A percentile compares a stretch with the other conserved stretches of the same genome.
phyloP scores from a whole-genome alignment of 352 stramenopile genomes.

The Pythium phragmitis region DNA sequence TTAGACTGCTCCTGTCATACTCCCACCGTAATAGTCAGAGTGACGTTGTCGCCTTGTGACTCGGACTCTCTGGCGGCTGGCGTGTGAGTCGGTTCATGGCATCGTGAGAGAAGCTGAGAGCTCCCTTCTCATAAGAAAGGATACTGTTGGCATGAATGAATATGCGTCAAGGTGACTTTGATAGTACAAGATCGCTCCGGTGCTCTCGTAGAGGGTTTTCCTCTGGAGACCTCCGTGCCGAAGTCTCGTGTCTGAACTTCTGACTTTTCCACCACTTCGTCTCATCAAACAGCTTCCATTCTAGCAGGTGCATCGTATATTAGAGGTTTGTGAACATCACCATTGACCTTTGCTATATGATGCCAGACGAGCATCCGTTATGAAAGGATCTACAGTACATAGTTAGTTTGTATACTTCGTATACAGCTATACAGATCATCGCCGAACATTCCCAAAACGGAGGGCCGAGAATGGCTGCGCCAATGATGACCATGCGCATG shows the following conservation, averaged over 20 bases:
- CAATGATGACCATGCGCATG: slow-evolving; percentile 10
- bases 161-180: not conserved
- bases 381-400: not conserved
- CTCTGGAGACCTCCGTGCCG: no score
- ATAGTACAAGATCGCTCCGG: not conserved
- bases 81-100: slow-evolving; percentile 1
- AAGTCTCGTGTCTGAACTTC: slow-evolving; percentile 8
- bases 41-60: slow-evolving; percentile 6
- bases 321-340: not conserved
- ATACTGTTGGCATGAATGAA: no score
- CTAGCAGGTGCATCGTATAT: not conserved
- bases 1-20: not conserved
- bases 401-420: not conserved
- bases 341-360: not conserved
- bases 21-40: not conserved
- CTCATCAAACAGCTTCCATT: not conserved
- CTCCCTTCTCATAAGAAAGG: not conserved
- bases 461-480: not conserved
- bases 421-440: slow-evolving; percentile 16
- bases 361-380: not conserved
- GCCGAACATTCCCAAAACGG: slow-evolving; percentile 21
- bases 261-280: not conserved
- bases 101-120: not conserved
- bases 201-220: not conserved
- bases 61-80: slow-evolving; percentile 1